Evolutionary conservation across 768 basidiomycete genomes (phyloP), one percentile per base, ranked within the genome.

Genomic region (Termitomyces titanicus): DNA sequence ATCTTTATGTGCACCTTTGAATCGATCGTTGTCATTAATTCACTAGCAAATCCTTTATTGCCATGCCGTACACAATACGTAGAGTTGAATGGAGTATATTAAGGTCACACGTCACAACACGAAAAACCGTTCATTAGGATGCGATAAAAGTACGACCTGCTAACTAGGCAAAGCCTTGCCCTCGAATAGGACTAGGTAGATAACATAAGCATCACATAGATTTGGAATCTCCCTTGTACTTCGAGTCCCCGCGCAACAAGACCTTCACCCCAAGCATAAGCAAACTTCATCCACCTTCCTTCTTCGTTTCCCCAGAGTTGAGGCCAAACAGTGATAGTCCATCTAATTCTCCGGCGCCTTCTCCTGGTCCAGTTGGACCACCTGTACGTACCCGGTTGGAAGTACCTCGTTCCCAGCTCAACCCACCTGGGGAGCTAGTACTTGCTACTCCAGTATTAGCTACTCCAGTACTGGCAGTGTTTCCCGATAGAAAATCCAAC

Each of bases 401-500:
- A 1, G 33, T 20, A 3, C 52, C 47, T 46, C 57, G n/a, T 31
- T 58, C 57, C 57, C 57, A 58, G 17, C 52, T 58, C 15, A 48
- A 3, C 2, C 51, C 47, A 20, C 47, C 53, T n/a, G 52, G 31
- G 3, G 47, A 39, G 11, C 6, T 34, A 11, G 51, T 12, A 18
- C 24, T 49, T 42, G 46, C n/a, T 17, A 47, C 15, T 31, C 51
- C 55, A 1, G 43, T 13, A 22, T 22, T 18, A 24, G 38, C 10
- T 7, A 47, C 47, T 37, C 47, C 47, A 27, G 48, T 38, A 18
- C 6, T 33, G 10, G 27, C 12, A 5, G 34, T 31, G 6, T 38
- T 58, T 27, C 57, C 57, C 11, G 57, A 58, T 22, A 58, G 15
- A 49, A 54, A 58, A 18, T 58, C 47, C 35, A 58, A 24, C 57